Conservation (phyloP, 169 alveolate genomes). For the Cryptosporidium canis region DNA sequence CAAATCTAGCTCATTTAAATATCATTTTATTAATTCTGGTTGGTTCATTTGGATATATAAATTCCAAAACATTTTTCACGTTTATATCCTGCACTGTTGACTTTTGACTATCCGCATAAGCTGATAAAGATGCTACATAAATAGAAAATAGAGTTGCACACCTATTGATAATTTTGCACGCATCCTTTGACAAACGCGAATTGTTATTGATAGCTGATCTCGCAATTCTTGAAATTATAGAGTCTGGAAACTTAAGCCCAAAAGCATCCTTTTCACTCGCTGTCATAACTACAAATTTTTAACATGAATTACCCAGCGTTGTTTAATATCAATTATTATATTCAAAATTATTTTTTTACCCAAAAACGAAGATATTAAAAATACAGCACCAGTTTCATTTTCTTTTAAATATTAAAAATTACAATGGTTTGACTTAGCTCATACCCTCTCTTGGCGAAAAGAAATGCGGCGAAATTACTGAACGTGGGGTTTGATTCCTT, state of each 20-base stretch:
- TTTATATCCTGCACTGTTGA: constrained; percentile 11
- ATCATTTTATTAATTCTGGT: too few species aligned
- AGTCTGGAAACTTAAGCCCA: constrained; percentile 12
- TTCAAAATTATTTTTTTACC: not conserved
- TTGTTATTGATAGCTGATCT: not conserved
- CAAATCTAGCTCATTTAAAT: too few species aligned
- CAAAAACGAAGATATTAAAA: not conserved
- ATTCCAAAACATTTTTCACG: not conserved
- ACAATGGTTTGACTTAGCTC: not conserved
- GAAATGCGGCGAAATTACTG: constrained; percentile 23
- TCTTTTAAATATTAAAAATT: not conserved
- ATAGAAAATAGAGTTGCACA: constrained; percentile 50
- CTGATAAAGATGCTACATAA: constrained; percentile 37
- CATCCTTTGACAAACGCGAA: constrained; percentile 9
- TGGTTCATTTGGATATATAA: not conserved
- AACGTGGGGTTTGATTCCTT: constrained; percentile 56
- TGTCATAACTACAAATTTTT: too few species aligned
- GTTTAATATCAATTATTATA: not conserved
- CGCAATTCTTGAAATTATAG: constrained; percentile 6
- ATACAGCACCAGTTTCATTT: too few species aligned
- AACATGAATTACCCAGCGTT: too few species aligned
- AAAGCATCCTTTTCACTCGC: not conserved
- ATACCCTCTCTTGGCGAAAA: constrained; percentile 39
- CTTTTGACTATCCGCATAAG: not conserved
- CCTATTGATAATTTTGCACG: constrained; percentile 28